A percentile compares a stretch with the other conserved stretches of the same genome.
Evolutionary conservation across 2,329 filamentous ascomycete species (phyloP).

Genomic region (Fusarium sp.): DNA sequence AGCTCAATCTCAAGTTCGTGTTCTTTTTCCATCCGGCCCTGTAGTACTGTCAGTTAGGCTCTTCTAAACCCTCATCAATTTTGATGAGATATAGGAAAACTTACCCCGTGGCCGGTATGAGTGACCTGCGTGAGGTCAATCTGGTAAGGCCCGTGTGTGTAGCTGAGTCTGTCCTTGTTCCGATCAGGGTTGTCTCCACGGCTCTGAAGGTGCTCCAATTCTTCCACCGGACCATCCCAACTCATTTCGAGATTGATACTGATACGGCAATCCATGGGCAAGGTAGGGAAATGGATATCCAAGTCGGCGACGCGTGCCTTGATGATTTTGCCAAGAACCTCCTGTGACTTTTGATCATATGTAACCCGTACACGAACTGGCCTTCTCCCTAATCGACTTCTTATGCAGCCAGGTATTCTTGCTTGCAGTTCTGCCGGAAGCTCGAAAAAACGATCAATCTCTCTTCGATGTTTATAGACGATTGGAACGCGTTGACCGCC

Average conservation of each 20-base stretch:
- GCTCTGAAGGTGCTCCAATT: constrained; percentile 61
- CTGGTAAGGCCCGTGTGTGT: constrained; percentile 88
- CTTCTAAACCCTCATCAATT: too few species aligned
- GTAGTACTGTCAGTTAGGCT: constrained; percentile 34
- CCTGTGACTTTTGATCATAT: constrained; percentile 77
- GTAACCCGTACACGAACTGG: constrained; percentile 72
- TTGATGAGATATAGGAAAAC: constrained; percentile 29
- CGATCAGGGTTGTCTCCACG: constrained; percentile 67
- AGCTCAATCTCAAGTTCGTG: constrained; percentile 88
- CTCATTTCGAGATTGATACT: constrained; percentile 96
- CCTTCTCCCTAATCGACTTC: constrained; percentile 68
- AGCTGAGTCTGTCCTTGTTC: constrained; percentile 91
- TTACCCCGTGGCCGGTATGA: constrained; percentile 58
- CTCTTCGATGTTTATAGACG: constrained; percentile 83
- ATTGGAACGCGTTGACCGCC: constrained; percentile 70
- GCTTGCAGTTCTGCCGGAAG: constrained; percentile 71
- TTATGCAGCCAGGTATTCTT: constrained; percentile 74
- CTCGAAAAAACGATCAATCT: constrained; percentile 87
- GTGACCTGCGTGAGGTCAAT: constrained; percentile 94
- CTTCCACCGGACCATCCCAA: constrained; percentile 77
- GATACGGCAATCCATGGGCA: constrained; percentile 89
- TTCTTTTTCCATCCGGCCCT: constrained; percentile 69
- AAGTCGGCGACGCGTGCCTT: constrained; percentile 90
- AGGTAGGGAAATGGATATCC: constrained; percentile 84
- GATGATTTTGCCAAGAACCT: constrained; percentile 85